Evolutionary conservation across 257 asterid genomes (phyloP).

Genomic region (Jacaranda copaia): DNA sequence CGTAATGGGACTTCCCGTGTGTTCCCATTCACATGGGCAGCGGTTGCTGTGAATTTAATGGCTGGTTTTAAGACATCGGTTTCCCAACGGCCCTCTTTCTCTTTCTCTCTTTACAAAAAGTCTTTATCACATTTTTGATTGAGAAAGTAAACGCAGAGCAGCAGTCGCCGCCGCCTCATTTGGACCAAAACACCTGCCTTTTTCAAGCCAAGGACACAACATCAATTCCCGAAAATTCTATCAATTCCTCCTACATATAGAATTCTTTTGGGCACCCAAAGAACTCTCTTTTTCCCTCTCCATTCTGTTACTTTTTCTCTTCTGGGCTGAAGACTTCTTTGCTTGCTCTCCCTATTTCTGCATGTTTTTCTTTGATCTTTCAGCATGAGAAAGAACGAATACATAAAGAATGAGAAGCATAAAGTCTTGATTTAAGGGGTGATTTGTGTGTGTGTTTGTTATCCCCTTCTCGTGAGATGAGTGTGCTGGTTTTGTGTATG

Average conservation of each 20-base stretch:
- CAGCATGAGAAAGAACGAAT: background rate
- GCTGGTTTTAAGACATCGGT: constrained; percentile 1
- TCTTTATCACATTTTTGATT: background rate
- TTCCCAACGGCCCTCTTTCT: constrained; percentile 20
- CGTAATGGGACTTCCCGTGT: background rate
- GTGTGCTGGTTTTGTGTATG: constrained; percentile 39
- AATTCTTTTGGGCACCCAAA: constrained; percentile 5
- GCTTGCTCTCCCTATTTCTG: background rate
- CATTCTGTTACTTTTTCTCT: background rate
- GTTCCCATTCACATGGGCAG: constrained; percentile 36
- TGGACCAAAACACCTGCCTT: constrained; percentile 37
- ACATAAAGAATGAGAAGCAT: constrained; percentile 10
- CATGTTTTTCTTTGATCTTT: constrained; percentile 1
- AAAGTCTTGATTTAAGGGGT: constrained; percentile 32
- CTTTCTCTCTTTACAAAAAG: background rate
- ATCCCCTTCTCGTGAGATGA: constrained; percentile 40
- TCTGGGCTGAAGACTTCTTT: background rate
- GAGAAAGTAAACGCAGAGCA: background rate
- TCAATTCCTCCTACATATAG: background rate
- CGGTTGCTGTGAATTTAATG: constrained; percentile 22
- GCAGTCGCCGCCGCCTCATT: constrained; percentile 40
- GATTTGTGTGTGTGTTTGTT: background rate
- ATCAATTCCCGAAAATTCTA: constrained; percentile 4
- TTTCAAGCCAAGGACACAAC: constrained; percentile 34
- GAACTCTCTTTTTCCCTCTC: background rate